These are phyloP conservation scores for Fusarium torreyae DNA, from an alignment of 2,329 filamentous ascomycete species.

Conservation along the genomic window DNA sequence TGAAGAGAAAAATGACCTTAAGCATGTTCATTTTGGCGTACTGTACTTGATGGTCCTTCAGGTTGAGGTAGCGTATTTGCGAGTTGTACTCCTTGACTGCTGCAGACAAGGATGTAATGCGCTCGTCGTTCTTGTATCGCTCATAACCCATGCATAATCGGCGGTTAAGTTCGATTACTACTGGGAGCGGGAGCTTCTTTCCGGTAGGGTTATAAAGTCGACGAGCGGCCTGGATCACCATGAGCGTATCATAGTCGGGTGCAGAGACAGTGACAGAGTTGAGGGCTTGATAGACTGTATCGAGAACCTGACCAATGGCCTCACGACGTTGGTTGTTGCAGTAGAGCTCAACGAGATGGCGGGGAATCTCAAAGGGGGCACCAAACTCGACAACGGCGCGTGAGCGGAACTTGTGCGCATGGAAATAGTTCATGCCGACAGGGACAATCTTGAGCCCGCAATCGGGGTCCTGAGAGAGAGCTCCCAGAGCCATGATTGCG, in stretches of 20 bases:
- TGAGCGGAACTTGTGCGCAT: conserved; percentile 97
- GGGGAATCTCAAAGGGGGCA: conserved; percentile 86
- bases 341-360: conserved; percentile 88
- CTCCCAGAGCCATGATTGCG: conserved; percentile 96
- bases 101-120: conserved; percentile 82
- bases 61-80: conserved; percentile 85
- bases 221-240: conserved; percentile 95
- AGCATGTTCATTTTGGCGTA: conserved; percentile 88
- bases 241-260: conserved; percentile 95
- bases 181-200: conserved; percentile 91
- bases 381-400: conserved; percentile 97
- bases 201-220: conserved; percentile 94
- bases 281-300: conserved; percentile 88
- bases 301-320: conserved; percentile 86
- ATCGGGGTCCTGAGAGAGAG: conserved; percentile 86
- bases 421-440: conserved; percentile 99
- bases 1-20: conserved; percentile 80
- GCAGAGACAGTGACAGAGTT: conserved; percentile 91
- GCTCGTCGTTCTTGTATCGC: conserved; percentile 90
- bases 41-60: conserved; percentile 94
- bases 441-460: conserved; percentile 96
- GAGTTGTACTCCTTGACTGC: conserved; percentile 89
- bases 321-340: conserved; percentile 86
- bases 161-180: conserved; percentile 94
- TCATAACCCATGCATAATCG: conserved; percentile 92